Evolutionary conservation across 306 rosid species (phyloP).

Genomic region (Castanea sativa): DNA sequence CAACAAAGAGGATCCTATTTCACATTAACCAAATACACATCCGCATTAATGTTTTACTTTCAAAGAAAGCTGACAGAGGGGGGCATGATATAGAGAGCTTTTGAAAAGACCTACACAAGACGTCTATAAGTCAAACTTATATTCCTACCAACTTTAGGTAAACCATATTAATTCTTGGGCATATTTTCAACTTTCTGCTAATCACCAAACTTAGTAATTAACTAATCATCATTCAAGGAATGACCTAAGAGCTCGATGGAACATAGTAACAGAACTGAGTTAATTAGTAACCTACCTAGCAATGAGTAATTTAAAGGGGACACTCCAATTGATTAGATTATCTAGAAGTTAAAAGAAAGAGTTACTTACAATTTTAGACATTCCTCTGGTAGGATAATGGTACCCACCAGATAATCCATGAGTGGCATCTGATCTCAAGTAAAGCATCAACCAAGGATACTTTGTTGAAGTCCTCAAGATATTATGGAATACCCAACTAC

Average conservation of each 20-base stretch:
- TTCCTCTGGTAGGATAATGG: conserved; percentile 54
- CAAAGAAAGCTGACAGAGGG: neutral
- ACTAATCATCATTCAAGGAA: neutral
- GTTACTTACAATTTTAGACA: conserved; percentile 53
- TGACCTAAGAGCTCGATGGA: neutral
- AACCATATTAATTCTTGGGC: neutral
- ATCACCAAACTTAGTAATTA: neutral
- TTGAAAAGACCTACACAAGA: neutral
- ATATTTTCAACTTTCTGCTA: neutral
- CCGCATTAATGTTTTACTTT: neutral
- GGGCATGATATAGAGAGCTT: neutral
- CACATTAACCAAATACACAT: neutral
- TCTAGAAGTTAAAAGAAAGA: neutral
- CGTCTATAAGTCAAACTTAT: neutral
- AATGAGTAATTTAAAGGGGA: neutral
- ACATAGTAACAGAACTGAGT: neutral
- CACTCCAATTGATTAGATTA: neutral
- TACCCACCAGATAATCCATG: conserved; percentile 51
- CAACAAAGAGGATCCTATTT: too few relatives aligned
- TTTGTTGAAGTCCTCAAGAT: conserved; percentile 51
- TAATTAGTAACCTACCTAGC: neutral
- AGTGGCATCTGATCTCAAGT: conserved; percentile 63
- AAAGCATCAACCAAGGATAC: conserved; percentile 70
- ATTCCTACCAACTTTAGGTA: neutral
- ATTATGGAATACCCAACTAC: conserved; percentile 55